Evolutionary conservation across 2,329 filamentous ascomycete species (phyloP).

Genomic region (Metarhizium rileyi): DNA sequence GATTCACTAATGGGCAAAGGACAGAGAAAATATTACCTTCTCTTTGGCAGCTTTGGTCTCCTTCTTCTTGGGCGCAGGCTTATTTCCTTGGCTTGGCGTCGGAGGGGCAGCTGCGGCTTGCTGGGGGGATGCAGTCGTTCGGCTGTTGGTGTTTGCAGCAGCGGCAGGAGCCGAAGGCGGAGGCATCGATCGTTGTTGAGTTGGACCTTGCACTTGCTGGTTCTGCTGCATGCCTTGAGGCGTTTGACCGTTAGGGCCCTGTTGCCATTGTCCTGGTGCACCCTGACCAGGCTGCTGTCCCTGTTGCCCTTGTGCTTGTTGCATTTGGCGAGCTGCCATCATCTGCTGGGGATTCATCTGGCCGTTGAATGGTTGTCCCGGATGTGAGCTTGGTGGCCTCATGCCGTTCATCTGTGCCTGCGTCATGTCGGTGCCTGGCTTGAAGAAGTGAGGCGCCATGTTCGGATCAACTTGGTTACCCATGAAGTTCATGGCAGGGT

Average conservation of each 20-base stretch:
- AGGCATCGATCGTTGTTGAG: slow-evolving; percentile 63
- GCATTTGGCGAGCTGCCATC: slow-evolving; percentile 37
- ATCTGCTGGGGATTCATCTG: slow-evolving; percentile 54
- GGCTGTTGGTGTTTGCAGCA: slow-evolving; percentile 38
- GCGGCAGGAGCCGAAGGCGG: slow-evolving; percentile 52
- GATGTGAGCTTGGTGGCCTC: slow-evolving; percentile 61
- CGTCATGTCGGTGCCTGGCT: slow-evolving; percentile 40
- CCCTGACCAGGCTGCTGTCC: slow-evolving; percentile 19
- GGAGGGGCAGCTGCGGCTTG: slow-evolving; percentile 59
- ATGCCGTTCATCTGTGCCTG: slow-evolving; percentile 53
- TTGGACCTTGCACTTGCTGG: slow-evolving; percentile 51
- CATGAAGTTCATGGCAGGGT: slow-evolving; percentile 53
- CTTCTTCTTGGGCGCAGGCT: slow-evolving; percentile 72
- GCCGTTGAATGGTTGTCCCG: slow-evolving; percentile 44
- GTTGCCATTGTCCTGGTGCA: slow-evolving; percentile 30
- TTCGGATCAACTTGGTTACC: slow-evolving; percentile 51
- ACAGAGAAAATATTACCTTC: slow-evolving; percentile 45
- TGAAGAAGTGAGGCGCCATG: slow-evolving; percentile 52
- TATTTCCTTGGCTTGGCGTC: slow-evolving; percentile 64
- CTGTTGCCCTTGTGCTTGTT: slow-evolving; percentile 23
- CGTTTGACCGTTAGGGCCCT: slow-evolving; percentile 30
- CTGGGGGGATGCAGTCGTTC: slow-evolving; percentile 51
- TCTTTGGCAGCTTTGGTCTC: slow-evolving; percentile 52
- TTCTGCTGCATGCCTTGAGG: slow-evolving; percentile 31
- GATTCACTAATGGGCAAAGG: background rate